Evolutionary conservation across 352 stramenopile species (phyloP).

Genomic region (Phytophthora fragariae): DNA sequence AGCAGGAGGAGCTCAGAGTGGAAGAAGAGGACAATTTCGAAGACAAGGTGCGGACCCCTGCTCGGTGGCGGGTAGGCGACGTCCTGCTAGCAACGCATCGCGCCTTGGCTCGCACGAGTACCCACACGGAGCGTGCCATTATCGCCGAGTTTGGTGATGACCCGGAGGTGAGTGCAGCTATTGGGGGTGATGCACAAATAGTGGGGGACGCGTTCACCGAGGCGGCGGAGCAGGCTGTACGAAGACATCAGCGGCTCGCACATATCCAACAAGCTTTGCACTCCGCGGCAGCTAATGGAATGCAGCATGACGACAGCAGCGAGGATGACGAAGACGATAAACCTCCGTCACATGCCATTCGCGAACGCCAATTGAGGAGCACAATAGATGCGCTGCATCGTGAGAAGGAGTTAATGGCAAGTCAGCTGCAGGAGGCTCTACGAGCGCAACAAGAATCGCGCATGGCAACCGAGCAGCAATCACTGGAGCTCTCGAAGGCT

Average conservation of each 20-base stretch:
- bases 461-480: slow-evolving; percentile 56
- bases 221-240: slow-evolving; percentile 42
- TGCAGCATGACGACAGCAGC: slow-evolving; percentile 4
- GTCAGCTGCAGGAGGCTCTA: slow-evolving; percentile 69
- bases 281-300: slow-evolving; percentile 34
- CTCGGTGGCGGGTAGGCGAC: slow-evolving; percentile 68
- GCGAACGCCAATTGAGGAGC: slow-evolving; percentile 55
- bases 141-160: slow-evolving; percentile 65
- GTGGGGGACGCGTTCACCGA: slow-evolving; percentile 49
- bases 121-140: slow-evolving; percentile 62
- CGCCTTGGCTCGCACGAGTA: slow-evolving; percentile 63
- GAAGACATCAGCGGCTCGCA: slow-evolving; percentile 31
- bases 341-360: slow-evolving; percentile 12
- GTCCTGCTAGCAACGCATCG: slow-evolving; percentile 70
- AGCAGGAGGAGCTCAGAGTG: slow-evolving; percentile 32
- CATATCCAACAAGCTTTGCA: slow-evolving; percentile 61
- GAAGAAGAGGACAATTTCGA: slow-evolving; percentile 37
- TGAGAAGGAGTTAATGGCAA: slow-evolving; percentile 64
- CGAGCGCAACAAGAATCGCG: slow-evolving; percentile 55
- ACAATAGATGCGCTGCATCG: slow-evolving; percentile 65
- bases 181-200: slow-evolving; percentile 44
- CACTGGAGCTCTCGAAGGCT: slow-evolving; percentile 60
- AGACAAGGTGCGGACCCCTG: slow-evolving; percentile 41
- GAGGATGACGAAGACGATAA: slow-evolving; percentile 23
- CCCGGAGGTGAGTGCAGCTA: slow-evolving; percentile 46